These are phyloP conservation scores for Persicaria maculosa DNA, from an alignment of 148 eudicot genomes.

Conservation along the genomic window DNA sequence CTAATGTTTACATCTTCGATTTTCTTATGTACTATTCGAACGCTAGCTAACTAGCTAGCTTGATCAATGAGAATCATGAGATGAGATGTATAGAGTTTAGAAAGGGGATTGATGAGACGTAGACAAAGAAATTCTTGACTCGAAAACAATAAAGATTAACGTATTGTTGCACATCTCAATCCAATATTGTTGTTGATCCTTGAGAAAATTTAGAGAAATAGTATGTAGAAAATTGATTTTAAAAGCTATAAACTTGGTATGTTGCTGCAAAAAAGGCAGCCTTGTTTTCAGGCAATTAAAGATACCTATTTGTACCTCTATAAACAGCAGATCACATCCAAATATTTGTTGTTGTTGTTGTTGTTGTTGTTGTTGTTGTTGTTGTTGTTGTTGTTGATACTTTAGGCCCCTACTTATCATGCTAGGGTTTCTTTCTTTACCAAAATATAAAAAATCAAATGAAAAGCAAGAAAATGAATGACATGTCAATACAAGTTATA, in stretches of 20 bases:
- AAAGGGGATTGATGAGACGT: too few species aligned
- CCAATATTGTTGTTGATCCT: background rate
- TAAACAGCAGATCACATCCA: background rate
- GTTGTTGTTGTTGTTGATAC: background rate
- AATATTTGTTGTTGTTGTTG: too few species aligned
- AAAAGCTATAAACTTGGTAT: background rate
- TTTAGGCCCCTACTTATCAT: background rate
- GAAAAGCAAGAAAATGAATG: background rate
- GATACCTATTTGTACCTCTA: background rate
- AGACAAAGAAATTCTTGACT: too few species aligned
- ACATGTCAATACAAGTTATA: background rate
- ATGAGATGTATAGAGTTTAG: too few species aligned
- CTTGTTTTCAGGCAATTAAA: background rate
- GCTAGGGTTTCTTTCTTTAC: background rate
- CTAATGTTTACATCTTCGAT: too few species aligned
- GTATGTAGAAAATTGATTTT: background rate
- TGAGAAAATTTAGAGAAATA: background rate
- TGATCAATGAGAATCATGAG: too few species aligned
- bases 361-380: too few species aligned
- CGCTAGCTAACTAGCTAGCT: too few species aligned
- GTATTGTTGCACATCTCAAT: background rate
- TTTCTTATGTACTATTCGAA: too few species aligned
- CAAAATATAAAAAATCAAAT: background rate
- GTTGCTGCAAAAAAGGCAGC: slow-evolving; percentile 1
- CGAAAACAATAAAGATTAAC: too few species aligned